Base-by-base conservation (phyloP, 1,284 basidiomycete species). In the Microbotryum lychnidis-dioicae region DNA sequence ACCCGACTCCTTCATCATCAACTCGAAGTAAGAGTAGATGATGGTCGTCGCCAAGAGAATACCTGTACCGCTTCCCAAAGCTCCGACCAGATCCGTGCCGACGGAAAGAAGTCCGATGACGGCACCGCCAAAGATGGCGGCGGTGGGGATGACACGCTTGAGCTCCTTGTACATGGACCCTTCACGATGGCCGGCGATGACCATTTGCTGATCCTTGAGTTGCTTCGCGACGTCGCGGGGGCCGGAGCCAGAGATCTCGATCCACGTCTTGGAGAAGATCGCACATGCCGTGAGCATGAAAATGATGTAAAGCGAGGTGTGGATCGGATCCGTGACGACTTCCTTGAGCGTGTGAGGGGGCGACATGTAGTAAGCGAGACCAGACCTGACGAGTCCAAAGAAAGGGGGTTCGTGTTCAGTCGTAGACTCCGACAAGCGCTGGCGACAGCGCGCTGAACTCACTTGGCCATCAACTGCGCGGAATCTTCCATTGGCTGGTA, bases 151-250 rank as follows among this genome's bases (percentile, higher is more conserved):
- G 68, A 97, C 87, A 53, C 91, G 84, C 82, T 97, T 98, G 67
- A 97, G 84, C 76, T 97, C 94, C 81, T 97, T 97, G 83, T 97
- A 97, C 90, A 97, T 96, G 31, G 86, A 89, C 44, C 88, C 91
- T 75, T 97, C 94, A 69, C 92, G 86, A 76, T 97, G 93, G 61
- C 94, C 93, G 27, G 93, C 92, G 84, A 97, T 94, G 61, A 97
- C 94, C 89, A 97, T 93, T 72, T 89, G 87, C 77, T 97, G 93
- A 72, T 98, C 94, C 81, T 97, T 97, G 74, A 98, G 84, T 77
- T 98, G 93, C 79, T 94, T 96, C 60, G 94, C 94, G 58, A 98
- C 86, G 71, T 98, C 94, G 57, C 94, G 80, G 20, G 94, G 94
- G 20, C 94, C 92, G 60, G 86, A 89, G 44, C 94, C 94, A 2